Base-by-base conservation (phyloP, 1,284 basidiomycete species). In the Termitomyces sp. region DNA sequence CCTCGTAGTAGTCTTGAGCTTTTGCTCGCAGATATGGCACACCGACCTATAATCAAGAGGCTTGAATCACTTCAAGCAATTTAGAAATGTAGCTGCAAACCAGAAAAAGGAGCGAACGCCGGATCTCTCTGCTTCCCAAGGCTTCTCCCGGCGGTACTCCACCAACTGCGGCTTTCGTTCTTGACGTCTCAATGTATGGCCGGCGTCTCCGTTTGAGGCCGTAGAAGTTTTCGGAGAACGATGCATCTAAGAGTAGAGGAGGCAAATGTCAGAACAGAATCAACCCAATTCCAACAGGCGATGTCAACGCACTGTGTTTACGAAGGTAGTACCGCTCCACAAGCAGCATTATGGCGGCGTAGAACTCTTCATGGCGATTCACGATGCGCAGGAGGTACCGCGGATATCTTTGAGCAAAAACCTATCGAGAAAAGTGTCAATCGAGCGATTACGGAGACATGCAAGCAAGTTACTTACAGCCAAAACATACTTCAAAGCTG, bases 351-450 rank as follows among this genome's bases (percentile, higher is more conserved):
- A 97, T 75, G 13, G 84, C 59, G 0, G 93, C 90, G 66, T 97
- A 99, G 66, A 98, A 89, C 70, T 98, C 96, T 69, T 99, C 97
- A 76, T 98, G 96, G 39, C 84, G 77, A 70, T 99, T 98, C 12
- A 98, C 92, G 51, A 99, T 76, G 15, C 89, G 84, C 36, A 99
- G 73, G 34, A 99, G 81, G 70, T 98, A 95, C 52, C 97, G 83
- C 5, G 97, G 97, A 69, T 98, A 90, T 55, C 88, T 82, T 75
- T 98, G 95, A 1, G 97, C 94, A 62, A 98, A 92, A 47, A 98
- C 92, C 93, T 96, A 53, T 24, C 19, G 40, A 53, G 13, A 19
- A 36, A 28, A 10, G 34, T 9, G 55, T 48, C 19, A 51, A 8
- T 31, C 53, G 52, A 42, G 42, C n/a, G 36, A 28, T 33, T 24